Evolutionary conservation across 495 filamentous ascomycete species (phyloP).

Genomic region (Tuber umbilicatum): DNA sequence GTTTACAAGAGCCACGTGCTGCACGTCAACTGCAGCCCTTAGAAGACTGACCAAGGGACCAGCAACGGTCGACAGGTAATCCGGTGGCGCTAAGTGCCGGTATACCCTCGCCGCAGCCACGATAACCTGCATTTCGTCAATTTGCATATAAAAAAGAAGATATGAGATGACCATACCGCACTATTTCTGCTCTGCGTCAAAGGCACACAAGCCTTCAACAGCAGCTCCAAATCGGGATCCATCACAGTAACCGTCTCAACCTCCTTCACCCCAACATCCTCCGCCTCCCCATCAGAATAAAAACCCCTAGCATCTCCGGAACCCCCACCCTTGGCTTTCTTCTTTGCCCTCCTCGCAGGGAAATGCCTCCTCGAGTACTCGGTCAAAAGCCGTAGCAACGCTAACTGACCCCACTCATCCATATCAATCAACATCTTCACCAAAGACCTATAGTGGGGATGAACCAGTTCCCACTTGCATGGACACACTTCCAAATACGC

Average conservation of each 20-base stretch:
- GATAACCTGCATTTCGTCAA: conserved; percentile 51
- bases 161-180: conserved; percentile 47
- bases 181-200: conserved; percentile 90
- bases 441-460: conserved; percentile 76
- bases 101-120: conserved; percentile 81
- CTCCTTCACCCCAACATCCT: conserved; percentile 45
- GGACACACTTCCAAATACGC: conserved; percentile 88
- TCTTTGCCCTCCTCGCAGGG: conserved; percentile 57
- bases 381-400: conserved; percentile 70
- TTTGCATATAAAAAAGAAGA: background rate
- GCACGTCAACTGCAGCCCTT: conserved; percentile 74
- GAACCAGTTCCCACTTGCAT: conserved; percentile 74
- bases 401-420: conserved; percentile 96
- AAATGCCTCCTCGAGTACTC: conserved; percentile 84
- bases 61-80: conserved; percentile 62
- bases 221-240: conserved; percentile 75
- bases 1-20: conserved; percentile 83
- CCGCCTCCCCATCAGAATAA: conserved; percentile 62
- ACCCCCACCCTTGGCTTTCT: conserved; percentile 45
- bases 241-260: conserved; percentile 56
- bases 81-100: conserved; percentile 67
- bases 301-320: conserved; percentile 57
- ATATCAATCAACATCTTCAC: conserved; percentile 92
- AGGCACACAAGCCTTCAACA: conserved; percentile 70
- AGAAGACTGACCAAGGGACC: conserved; percentile 81